Evolutionary conservation across 768 basidiomycete species (phyloP).

Genomic region (Coprinopsis strossmayeri): DNA sequence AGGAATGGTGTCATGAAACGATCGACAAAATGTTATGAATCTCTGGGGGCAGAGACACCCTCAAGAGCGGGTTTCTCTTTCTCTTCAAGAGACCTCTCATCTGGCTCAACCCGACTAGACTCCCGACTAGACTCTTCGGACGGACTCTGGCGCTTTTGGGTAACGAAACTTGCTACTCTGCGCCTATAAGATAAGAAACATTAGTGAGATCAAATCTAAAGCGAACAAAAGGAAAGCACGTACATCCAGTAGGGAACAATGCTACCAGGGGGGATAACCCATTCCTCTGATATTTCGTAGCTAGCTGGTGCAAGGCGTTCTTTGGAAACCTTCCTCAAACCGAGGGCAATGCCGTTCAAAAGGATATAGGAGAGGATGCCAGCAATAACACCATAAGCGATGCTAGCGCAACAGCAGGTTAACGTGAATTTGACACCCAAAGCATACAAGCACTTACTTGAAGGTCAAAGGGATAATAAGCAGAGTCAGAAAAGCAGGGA

Average conservation of each 20-base stretch:
- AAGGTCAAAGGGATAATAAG: constrained; percentile 73
- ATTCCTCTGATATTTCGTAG: constrained; percentile 58
- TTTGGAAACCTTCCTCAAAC: constrained; percentile 46
- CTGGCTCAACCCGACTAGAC: background rate
- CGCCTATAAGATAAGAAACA: background rate
- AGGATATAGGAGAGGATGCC: constrained; percentile 66
- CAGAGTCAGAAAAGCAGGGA: constrained; percentile 80
- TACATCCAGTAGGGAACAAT: constrained; percentile 67
- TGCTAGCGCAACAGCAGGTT: no score
- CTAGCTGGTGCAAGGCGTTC: constrained; percentile 60
- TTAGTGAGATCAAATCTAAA: no score
- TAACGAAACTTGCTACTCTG: background rate
- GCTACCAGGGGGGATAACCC: constrained; percentile 67
- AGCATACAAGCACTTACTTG: constrained; percentile 42
- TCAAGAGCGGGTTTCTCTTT: background rate
- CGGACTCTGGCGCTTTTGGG: background rate
- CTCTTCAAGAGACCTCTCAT: background rate
- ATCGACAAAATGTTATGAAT: no score
- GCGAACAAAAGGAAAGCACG: no score
- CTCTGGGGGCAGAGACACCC: no score
- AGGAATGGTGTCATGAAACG: no score
- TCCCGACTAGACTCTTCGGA: background rate
- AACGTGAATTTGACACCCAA: background rate
- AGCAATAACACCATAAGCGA: constrained; percentile 85
- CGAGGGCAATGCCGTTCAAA: constrained; percentile 64